These are phyloP conservation scores for Azolla pinnata DNA, from an alignment of 75 land plant genomes.

Conservation along the genomic window DNA sequence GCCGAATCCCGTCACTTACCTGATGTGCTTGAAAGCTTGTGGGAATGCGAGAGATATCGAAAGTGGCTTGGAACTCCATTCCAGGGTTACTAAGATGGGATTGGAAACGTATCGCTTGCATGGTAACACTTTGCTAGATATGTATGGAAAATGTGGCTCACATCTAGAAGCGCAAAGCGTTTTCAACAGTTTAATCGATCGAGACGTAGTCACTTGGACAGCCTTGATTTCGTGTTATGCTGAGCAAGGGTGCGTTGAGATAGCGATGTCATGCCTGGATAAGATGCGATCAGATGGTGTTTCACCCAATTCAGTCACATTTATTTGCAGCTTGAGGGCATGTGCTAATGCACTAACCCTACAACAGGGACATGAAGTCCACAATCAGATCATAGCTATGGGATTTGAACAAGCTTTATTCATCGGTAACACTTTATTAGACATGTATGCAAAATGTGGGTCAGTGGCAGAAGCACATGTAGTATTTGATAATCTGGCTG, in stretches of 20 bases:
- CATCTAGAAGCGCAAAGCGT: constrained; percentile 8
- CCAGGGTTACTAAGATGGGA: constrained; percentile 4
- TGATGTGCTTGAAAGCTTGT: constrained; percentile 3
- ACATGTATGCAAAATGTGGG: constrained; percentile 13
- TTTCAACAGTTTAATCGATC: constrained; percentile 3
- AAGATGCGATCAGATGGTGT: constrained; percentile 7
- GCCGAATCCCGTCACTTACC: not conserved
- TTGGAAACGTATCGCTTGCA: constrained; percentile 8
- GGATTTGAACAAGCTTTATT: constrained; percentile 9
- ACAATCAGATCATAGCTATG: constrained; percentile 7
- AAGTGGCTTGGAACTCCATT: constrained; percentile 10
- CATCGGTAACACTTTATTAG: constrained; percentile 15
- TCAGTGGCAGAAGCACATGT: constrained; percentile 6
- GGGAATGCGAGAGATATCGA: constrained; percentile 4
- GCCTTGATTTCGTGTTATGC: constrained; percentile 16
- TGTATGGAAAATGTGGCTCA: constrained; percentile 15
- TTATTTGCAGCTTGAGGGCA: constrained; percentile 8
- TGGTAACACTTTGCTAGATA: constrained; percentile 13
- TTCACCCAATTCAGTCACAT: constrained; percentile 5
- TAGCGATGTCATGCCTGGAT: constrained; percentile 8
- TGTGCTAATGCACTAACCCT: constrained; percentile 10
- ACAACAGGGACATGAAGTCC: constrained; percentile 11
- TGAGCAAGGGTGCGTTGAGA: constrained; percentile 8
- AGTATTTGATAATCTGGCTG: constrained; percentile 10
- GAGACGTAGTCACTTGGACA: constrained; percentile 14